Evolutionary conservation across 331 rosid genomes (phyloP), one percentile per base, ranked within the genome.

Genomic region (Malus hybrid): DNA sequence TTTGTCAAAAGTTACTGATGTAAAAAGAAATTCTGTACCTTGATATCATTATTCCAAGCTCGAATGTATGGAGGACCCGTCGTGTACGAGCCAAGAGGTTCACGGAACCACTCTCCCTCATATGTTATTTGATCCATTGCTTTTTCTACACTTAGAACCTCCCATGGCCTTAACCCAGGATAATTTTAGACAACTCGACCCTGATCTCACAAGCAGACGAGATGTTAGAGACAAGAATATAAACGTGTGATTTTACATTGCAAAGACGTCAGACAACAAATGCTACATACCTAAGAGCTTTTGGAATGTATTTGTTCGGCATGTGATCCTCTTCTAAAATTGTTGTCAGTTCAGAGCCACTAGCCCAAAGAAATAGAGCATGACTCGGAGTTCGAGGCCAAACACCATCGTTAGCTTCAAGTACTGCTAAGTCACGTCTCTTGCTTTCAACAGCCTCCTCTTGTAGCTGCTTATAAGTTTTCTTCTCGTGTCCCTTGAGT

Each of bases 141-240:
- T 85, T 95, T 97, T 88, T 95, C 97, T n/a, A 95, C 66, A 66
- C 97, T 92, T 48, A 95, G 82, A 85, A 95, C 96, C 86, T 95
- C 97, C 97, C 99, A 95, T 30, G 99, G 99, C 80, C 99, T 87
- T 84, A 95, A 85, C 28, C 96, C 93, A 30, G 99, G 72, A 95
- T 87, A 58, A 88, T n/a, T 74, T 84, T 69, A 50, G 88, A 88
- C 88, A 95, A 80, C 68, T 82, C 77, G 26, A 70, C 53, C 80
- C 97, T 94, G 72, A 56, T 75, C 81, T 64, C 36, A 28, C 72
- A 74, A 61, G 56, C 66, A 68, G 46, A 68, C 34, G 3, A 30
- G 20, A 22, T 42, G 62, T 26, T 58, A 60, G 48, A 12, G 19
- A 75, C 7, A 20, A 48, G 48, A 32, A 64, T 12, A 1, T 20